Conservation (phyloP, 148 eudicot genomes). For the Camellia lanceoleosa region DNA sequence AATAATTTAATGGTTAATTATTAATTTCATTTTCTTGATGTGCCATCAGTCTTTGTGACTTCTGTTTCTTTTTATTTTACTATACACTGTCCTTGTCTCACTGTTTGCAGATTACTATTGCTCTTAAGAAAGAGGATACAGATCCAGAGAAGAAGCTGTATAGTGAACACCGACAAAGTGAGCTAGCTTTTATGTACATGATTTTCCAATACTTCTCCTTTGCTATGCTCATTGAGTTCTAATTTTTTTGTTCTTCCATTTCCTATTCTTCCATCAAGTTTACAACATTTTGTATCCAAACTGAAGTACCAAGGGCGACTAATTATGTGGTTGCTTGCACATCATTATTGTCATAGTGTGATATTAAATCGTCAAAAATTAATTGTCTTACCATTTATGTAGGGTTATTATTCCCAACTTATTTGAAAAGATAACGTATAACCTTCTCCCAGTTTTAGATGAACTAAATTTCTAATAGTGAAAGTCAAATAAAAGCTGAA, state of each 20-base stretch:
- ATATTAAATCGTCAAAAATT: neutral
- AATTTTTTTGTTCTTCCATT: neutral
- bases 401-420: neutral
- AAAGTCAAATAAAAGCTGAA: neutral
- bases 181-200: neutral
- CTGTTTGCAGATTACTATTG: conserved; percentile 59
- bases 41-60: neutral
- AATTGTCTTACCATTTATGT: neutral
- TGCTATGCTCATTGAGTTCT: neutral
- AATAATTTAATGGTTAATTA: neutral
- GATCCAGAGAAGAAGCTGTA: conserved; percentile 53
- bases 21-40: neutral
- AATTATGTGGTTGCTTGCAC: neutral
- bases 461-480: neutral
- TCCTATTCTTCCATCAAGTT: neutral
- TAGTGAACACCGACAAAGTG: conserved; percentile 73
- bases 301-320: neutral
- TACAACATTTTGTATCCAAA: neutral
- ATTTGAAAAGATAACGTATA: neutral
- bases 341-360: neutral
- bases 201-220: neutral
- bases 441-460: neutral
- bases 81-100: neutral
- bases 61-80: neutral
- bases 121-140: conserved; percentile 55